Base-by-base conservation (phyloP, 345 rosid genomes). In the Gossypium sturtianum region DNA sequence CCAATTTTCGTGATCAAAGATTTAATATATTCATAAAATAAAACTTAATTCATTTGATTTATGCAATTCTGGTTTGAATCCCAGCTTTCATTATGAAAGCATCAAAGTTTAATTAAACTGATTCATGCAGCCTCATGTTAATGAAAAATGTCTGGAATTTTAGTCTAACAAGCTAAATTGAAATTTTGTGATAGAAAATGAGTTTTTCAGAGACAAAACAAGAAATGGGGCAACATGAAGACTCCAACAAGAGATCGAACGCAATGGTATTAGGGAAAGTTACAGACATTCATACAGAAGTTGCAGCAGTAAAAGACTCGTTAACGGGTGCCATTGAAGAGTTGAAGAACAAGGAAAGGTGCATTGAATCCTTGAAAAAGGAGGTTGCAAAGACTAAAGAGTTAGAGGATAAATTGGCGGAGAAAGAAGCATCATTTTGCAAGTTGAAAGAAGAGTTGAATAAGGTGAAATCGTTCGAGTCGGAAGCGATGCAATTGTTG, bases 211-310 rank as follows among this genome's bases (percentile, higher is more conserved):
- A 77, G 76, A 88, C 80, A 89, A 82, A 81, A 66, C 79, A 74
- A 52, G 49, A 71, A 9, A 68, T 62, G 64, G 79, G 53, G 66
- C 74, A 71, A 73, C 75, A 51, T 29, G 86, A 84, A 63, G 83
- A 71, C 74, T 80, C 84, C 9, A 73, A 82, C 53, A 38, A 15
- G 60, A 81, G 72, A 77, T 80, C 72, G 2, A 64, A 58, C 2
- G 80, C 80, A 41, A 76, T 79, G 66, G 64, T 82, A 9, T 70
- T 82, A 4, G 80, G 85, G 9, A 89, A 87, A 70, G 89, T 86
- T 72, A 84, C 90, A 2, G 94, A 85, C 78, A 72, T 85, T 3
- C 82, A 83, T 44, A 80, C 93, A 7, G 93, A 94, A 78, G 80
- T 94, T 6, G 76, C 77, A 12, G 62, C 80, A 15, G 79, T 83